Conservation (phyloP, 164 flowering plant genomes). For the Tetrastigma voinierianum region DNA sequence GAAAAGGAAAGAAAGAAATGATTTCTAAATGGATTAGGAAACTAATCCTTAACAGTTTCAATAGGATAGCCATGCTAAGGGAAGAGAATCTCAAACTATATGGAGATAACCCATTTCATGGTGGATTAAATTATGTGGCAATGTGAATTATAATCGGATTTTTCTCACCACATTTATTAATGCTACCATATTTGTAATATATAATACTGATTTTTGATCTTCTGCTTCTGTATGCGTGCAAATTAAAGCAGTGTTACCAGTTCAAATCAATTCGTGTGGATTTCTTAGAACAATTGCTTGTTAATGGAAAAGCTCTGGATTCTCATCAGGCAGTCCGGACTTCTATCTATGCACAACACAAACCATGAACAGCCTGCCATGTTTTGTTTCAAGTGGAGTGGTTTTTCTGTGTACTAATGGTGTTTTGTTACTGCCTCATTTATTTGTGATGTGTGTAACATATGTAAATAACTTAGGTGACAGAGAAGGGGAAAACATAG, state of each 20-base stretch:
- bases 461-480: neutral
- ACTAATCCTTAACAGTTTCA: too few relatives aligned
- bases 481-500: neutral
- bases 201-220: neutral
- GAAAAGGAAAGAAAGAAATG: too few relatives aligned
- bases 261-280: slow-evolving; percentile 84
- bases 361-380: slow-evolving; percentile 37
- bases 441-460: neutral
- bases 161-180: neutral
- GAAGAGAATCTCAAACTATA: neutral
- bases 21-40: too few relatives aligned
- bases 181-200: neutral
- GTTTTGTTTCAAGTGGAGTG: neutral
- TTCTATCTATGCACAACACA: slow-evolving; percentile 68
- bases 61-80: neutral
- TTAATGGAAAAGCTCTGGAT: slow-evolving; percentile 64
- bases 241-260: slow-evolving; percentile 46
- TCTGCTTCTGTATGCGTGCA: neutral
- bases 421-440: slow-evolving; percentile 6
- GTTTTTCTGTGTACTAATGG: neutral
- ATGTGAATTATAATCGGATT: neutral
- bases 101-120: too few relatives aligned
- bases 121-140: neutral
- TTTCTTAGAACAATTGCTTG: slow-evolving; percentile 68
- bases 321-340: slow-evolving; percentile 42